phyloP scores from a whole-genome alignment of 352 stramenopile species.

The Globisporangium apiculatum region DNA sequence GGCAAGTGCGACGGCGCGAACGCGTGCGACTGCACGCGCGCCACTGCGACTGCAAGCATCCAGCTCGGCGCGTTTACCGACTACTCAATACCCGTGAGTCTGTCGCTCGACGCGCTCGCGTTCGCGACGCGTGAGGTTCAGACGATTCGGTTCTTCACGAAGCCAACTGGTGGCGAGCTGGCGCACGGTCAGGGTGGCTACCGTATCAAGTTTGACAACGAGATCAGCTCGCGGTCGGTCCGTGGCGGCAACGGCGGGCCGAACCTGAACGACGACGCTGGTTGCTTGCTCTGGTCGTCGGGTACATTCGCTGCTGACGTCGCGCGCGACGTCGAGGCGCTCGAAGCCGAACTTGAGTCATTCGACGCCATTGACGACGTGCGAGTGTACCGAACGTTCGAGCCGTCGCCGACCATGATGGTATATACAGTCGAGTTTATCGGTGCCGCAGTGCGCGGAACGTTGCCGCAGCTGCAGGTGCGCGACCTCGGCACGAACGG shows the following conservation, averaged over 20 bases:
- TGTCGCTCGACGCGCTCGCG: conserved; percentile 31
- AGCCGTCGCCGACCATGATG: conserved; percentile 40
- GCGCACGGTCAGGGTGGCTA: conserved; percentile 71
- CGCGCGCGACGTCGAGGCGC: conserved; percentile 31
- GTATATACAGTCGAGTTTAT: conserved; percentile 92
- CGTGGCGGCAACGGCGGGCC: conserved; percentile 56
- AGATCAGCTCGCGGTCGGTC: conserved; percentile 80
- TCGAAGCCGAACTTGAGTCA: conserved; percentile 63
- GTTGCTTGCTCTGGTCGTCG: conserved; percentile 73
- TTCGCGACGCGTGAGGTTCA: conserved; percentile 62
- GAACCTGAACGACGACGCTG: conserved; percentile 71
- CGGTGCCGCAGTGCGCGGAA: conserved; percentile 83
- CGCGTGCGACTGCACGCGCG: conserved; percentile 32
- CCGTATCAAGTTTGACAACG: conserved; percentile 85
- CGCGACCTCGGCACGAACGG: conserved; percentile 89
- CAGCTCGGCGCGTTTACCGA: conserved; percentile 43
- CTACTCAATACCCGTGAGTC: conserved; percentile 27
- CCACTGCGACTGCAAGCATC: conserved; percentile 19
- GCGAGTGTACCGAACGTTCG: conserved; percentile 45
- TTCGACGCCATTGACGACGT: conserved; percentile 69
- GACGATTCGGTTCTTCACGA: conserved; percentile 40
- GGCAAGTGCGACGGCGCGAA: conserved; percentile 41
- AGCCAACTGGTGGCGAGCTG: conserved; percentile 17
- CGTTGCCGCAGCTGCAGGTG: conserved; percentile 81
- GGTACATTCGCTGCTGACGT: conserved; percentile 30